Base-by-base conservation (phyloP, 805 yeast genomes). In the Zygosaccharomyces siamensis region DNA sequence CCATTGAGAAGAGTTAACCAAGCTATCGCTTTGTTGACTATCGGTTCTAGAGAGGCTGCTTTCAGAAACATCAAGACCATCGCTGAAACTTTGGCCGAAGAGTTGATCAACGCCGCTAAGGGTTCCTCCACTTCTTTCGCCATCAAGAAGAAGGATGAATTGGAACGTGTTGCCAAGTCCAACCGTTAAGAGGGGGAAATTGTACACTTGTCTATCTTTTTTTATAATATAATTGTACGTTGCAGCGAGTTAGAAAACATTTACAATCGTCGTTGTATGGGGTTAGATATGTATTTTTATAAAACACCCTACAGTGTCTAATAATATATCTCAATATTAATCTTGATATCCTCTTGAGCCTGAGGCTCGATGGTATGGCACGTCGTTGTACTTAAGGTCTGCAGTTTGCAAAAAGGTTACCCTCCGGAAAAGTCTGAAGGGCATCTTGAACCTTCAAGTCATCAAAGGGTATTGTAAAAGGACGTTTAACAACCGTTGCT, bases 1-100 rank as follows among this genome's bases (percentile, higher is more conserved):
- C 99, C 99, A 73, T 84, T 93, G 76, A 90, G 99, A 86, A 92
- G 99, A 84, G 97, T 93, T 68, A 93, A 93, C 96, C 98, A 93
- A 80, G 95, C 99, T 70, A 83, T 93, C 71, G 81, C 99, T 71
- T 83, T 93, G 73, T 80, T 93, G 77, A 95, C 99, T 81, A 86
- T 87, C 70, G 99, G 99, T 85, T 96, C 93, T 61, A 93, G 99
- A 84, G 99, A 93, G 84, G 90, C 99, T 74, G 82, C 98, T 72
- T 93, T 93, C 97, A 93, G 99, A 86, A 93, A 93, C 90, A 81
- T 93, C 81, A 93, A 95, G 89, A 89, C 98, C 76, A 93, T 93
- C 77, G 95, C 99, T 73, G 99, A 93, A 81, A 93, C 99, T 80
- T 87, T 93, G 75, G 98, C 99, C 74, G 99, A 93, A 83, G 99